Percentiles rank a stretch among this genome's conserved stretches.
These are phyloP conservation scores for Ilyonectria destructans DNA, from an alignment of 2,329 filamentous ascomycete genomes.

Conservation along the genomic window DNA sequence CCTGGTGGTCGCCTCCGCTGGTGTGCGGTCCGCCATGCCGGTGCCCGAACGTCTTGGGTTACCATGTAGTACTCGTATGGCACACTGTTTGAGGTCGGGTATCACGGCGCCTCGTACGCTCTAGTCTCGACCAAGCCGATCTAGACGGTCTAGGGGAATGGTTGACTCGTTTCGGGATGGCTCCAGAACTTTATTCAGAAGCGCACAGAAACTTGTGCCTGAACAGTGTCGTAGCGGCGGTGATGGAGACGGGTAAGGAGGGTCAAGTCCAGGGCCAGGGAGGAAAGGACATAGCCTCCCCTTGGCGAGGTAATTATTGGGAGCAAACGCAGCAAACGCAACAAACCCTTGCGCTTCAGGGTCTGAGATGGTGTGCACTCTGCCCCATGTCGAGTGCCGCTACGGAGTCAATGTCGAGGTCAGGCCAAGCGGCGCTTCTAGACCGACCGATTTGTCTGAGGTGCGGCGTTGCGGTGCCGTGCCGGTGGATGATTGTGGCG, in stretches of 20 bases:
- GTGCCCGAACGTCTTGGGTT: not conserved
- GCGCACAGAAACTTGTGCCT: constrained; percentile 31
- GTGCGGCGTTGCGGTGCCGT: constrained; percentile 3
- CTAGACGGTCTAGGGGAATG: constrained; percentile 21
- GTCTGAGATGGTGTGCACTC: constrained; percentile 10
- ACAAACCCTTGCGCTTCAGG: constrained; percentile 3
- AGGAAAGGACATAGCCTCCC: constrained; percentile 1
- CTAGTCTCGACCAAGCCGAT: constrained; percentile 29
- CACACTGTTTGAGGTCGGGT: constrained; percentile 9
- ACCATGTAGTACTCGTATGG: constrained; percentile 1
- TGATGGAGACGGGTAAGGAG: constrained; percentile 25
- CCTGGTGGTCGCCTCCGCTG: not conserved
- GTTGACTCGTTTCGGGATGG: constrained; percentile 40
- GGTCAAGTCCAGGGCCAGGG: constrained; percentile 14
- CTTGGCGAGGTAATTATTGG: constrained; percentile 9
- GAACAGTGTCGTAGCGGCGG: constrained; percentile 24
- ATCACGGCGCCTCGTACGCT: constrained; percentile 18
- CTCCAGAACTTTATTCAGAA: constrained; percentile 43
- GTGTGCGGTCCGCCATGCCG: not conserved
- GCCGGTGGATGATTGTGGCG: constrained; percentile 19
- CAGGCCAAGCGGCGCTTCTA: constrained; percentile 18
- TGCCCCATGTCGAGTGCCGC: not conserved
- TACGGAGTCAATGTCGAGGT: constrained; percentile 6
- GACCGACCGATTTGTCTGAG: constrained; percentile 29
- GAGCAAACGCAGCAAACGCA: not conserved